Conservation (phyloP, 164 flowering plant species). For the Berberis vulgaris region DNA sequence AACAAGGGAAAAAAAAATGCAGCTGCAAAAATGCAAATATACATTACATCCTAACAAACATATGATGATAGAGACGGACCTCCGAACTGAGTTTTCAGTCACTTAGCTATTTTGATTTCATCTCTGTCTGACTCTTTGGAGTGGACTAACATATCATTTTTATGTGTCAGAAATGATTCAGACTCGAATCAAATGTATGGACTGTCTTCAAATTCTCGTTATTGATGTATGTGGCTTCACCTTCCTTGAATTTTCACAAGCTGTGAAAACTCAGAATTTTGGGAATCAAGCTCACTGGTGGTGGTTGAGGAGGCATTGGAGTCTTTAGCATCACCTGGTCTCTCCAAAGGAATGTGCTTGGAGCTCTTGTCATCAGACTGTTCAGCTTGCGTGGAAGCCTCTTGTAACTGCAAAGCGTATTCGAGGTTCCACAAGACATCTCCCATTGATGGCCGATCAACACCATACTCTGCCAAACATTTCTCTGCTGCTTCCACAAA, state of each 20-base stretch:
- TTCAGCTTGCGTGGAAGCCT: slow-evolving; percentile 31
- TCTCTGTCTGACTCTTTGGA: background rate
- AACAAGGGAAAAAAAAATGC: background rate
- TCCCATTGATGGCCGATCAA: slow-evolving; percentile 85
- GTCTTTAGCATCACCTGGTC: slow-evolving; percentile 3
- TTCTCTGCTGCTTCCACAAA: slow-evolving; percentile 82
- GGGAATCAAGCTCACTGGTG: slow-evolving; percentile 22
- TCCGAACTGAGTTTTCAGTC: no score
- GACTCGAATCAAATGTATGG: background rate
- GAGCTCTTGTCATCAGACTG: slow-evolving; percentile 27
- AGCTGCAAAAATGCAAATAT: background rate
- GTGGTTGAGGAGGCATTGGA: background rate
- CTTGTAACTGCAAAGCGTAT: slow-evolving; percentile 77
- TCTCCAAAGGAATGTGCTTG: slow-evolving; percentile 18
- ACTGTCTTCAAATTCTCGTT: background rate
- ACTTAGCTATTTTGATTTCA: background rate
- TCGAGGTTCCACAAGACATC: slow-evolving; percentile 91
- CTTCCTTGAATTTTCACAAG: slow-evolving; percentile 41
- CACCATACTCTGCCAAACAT: slow-evolving; percentile 75
- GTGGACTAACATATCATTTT: background rate
- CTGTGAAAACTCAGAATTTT: slow-evolving; percentile 31
- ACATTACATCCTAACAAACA: background rate
- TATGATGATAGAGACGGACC: background rate
- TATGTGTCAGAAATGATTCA: background rate
- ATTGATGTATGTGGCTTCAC: slow-evolving; percentile 11